Percentiles rank a stretch among this genome's conserved stretches.
Conservation (phyloP, 208 protist species). For the Trypanosoma cruzi region DNA sequence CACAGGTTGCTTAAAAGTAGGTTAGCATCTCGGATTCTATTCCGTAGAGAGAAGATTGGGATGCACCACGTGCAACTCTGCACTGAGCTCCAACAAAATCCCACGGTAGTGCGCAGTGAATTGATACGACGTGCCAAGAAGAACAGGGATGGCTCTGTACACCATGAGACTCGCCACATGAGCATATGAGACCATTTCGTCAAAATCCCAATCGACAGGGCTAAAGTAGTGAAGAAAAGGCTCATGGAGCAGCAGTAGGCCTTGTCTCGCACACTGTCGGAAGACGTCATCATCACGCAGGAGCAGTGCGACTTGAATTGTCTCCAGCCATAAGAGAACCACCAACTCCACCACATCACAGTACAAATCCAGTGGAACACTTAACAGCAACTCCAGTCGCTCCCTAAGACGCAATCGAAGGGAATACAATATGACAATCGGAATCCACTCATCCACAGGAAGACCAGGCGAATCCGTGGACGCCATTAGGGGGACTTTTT, state of each 20-base stretch:
- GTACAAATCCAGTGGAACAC: conserved; percentile 23
- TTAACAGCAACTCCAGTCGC: conserved; percentile 14
- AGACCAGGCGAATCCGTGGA: neutral
- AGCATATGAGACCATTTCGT: conserved; percentile 53
- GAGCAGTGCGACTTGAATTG: conserved; percentile 23
- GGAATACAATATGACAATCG: conserved; percentile 35
- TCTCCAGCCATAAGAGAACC: conserved; percentile 35
- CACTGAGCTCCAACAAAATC: conserved; percentile 50
- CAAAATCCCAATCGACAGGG: conserved; percentile 55
- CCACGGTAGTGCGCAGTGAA: conserved; percentile 45
- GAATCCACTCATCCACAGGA: conserved; percentile 32
- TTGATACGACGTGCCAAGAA: conserved; percentile 35
- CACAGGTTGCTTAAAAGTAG: too few species aligned
- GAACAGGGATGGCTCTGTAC: conserved; percentile 50
- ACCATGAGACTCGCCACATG: conserved; percentile 50
- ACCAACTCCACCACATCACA: conserved; percentile 35
- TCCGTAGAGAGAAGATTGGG: conserved; percentile 36
- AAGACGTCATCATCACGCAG: conserved; percentile 31
- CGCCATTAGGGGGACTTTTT: conserved; percentile 2
- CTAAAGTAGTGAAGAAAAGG: conserved; percentile 59
- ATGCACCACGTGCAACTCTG: conserved; percentile 60
- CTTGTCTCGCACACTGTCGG: conserved; percentile 31
- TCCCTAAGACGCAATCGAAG: conserved; percentile 5
- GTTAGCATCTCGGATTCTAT: neutral
- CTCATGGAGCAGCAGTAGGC: conserved; percentile 47